Conservation (phyloP, 768 basidiomycete species). For the Leccinum arenicola region DNA sequence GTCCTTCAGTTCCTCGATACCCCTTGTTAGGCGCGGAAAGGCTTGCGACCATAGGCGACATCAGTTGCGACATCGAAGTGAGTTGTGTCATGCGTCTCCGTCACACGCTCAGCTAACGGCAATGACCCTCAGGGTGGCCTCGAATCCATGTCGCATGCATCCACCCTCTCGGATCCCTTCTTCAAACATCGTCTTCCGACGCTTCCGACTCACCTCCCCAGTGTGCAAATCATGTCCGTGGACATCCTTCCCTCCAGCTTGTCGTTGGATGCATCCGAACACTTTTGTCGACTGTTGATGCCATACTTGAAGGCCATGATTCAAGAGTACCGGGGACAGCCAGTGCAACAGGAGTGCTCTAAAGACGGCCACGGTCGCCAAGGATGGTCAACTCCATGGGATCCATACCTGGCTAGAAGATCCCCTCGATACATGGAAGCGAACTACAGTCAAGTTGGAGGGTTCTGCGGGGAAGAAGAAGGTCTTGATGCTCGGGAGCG, state of each 20-base stretch:
- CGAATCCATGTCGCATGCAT: constrained; percentile 63
- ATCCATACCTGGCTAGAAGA: constrained; percentile 58
- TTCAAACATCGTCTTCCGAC: constrained; percentile 48
- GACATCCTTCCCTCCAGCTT: constrained; percentile 89
- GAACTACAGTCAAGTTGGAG: constrained; percentile 6
- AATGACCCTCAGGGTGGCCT: no score
- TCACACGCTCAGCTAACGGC: no score
- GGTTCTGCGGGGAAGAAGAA: constrained; percentile 46
- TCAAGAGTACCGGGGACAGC: constrained; percentile 34
- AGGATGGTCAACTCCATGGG: constrained; percentile 50
- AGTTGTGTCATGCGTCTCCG: no score
- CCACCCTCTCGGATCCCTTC: constrained; percentile 77
- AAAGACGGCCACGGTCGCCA: constrained; percentile 66
- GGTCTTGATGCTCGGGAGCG: constrained; percentile 82
- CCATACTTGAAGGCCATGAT: constrained; percentile 68
- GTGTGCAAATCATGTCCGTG: constrained; percentile 80
- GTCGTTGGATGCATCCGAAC: constrained; percentile 74
- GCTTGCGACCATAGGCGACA: no score
- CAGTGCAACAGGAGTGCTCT: constrained; percentile 44
- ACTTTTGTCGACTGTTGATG: constrained; percentile 65
- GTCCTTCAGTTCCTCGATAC: no score
- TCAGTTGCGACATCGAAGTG: no score
- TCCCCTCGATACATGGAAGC: constrained; percentile 46
- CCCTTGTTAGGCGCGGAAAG: no score
- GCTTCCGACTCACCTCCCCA: constrained; percentile 47